A percentile compares a stretch with the other conserved stretches of the same genome.
Evolutionary conservation across 306 rosid species (phyloP).

Genomic region (Lablab purpureus): DNA sequence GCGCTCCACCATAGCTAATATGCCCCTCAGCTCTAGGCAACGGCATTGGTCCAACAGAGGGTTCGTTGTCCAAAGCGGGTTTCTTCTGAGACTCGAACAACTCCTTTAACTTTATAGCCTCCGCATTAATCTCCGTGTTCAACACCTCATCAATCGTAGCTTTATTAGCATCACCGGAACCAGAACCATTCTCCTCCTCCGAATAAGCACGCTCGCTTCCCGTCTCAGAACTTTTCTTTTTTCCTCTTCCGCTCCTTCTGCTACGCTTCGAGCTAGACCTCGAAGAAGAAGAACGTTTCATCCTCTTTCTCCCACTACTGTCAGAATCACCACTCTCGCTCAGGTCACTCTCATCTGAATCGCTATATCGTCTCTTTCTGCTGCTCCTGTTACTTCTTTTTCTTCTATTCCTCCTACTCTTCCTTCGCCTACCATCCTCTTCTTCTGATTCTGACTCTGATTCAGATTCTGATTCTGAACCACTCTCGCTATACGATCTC

Average conservation of each 20-base stretch:
- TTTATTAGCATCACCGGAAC: slow-evolving; percentile 51
- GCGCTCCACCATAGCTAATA: slow-evolving; percentile 99
- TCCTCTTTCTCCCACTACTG: slow-evolving; percentile 50
- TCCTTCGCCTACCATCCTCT: slow-evolving; percentile 50
- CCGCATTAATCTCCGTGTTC: slow-evolving; percentile 55
- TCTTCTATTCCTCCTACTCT: slow-evolving; percentile 56
- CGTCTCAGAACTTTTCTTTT: slow-evolving; percentile 47
- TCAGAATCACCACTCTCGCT: slow-evolving; percentile 55
- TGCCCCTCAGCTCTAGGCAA: slow-evolving; percentile 96
- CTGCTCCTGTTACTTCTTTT: slow-evolving; percentile 13
- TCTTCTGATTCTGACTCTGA: slow-evolving; percentile 36
- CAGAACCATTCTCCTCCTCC: slow-evolving; percentile 63
- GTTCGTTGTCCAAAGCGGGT: slow-evolving; percentile 70
- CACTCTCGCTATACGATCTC: slow-evolving; percentile 54
- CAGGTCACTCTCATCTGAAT: slow-evolving; percentile 59
- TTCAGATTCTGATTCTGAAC: slow-evolving; percentile 49
- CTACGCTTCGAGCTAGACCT: slow-evolving; percentile 45
- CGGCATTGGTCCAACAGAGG: slow-evolving; percentile 90
- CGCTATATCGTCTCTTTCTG: slow-evolving; percentile 59
- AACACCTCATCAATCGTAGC: slow-evolving; percentile 50
- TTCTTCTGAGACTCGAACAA: slow-evolving; percentile 81
- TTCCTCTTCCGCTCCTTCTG: slow-evolving; percentile 25
- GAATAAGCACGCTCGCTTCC: slow-evolving; percentile 51
- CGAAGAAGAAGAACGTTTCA: slow-evolving; percentile 40
- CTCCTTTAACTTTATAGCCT: slow-evolving; percentile 74